Percentiles rank a stretch among this genome's conserved stretches.
Evolutionary conservation across 2,329 filamentous ascomycete genomes (phyloP).

Genomic region (Pseudodiploospora longispora): DNA sequence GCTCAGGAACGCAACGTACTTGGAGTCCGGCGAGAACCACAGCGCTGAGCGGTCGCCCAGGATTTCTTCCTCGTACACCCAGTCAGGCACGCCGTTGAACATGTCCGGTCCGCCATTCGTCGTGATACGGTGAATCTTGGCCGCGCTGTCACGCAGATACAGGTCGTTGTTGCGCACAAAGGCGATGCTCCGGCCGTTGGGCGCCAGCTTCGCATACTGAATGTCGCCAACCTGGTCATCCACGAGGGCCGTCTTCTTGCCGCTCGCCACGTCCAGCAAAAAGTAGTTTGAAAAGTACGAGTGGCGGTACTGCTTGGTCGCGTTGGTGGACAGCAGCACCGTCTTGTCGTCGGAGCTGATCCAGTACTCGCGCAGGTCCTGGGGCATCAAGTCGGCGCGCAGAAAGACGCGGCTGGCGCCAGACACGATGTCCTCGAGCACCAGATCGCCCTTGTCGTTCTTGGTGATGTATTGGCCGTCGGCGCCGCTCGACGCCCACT

Average conservation of each 20-base stretch:
- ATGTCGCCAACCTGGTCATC: conserved; percentile 55
- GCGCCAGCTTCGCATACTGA: conserved; percentile 57
- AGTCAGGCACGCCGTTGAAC: conserved; percentile 59
- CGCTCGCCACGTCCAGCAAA: conserved; percentile 52
- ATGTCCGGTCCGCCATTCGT: conserved; percentile 50
- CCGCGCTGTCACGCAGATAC: conserved; percentile 43
- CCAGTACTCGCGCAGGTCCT: conserved; percentile 48
- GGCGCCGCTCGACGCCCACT: conserved; percentile 49
- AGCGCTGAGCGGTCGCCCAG: conserved; percentile 69
- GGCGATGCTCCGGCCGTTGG: conserved; percentile 49
- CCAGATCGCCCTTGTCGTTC: conserved; percentile 41
- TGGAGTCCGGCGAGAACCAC: conserved; percentile 87
- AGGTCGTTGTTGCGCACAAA: conserved; percentile 62
- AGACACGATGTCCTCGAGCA: conserved; percentile 55
- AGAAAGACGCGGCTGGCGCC: conserved; percentile 50
- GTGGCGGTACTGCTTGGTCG: conserved; percentile 60
- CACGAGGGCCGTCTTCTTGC: conserved; percentile 46
- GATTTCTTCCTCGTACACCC: conserved; percentile 70
- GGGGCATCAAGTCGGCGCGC: conserved; percentile 47
- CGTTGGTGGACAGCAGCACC: conserved; percentile 56
- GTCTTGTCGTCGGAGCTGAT: conserved; percentile 52
- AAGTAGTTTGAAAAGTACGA: conserved; percentile 62
- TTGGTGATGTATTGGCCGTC: conserved; percentile 56
- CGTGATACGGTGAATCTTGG: conserved; percentile 49
- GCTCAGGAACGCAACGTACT: conserved; percentile 78